These are phyloP conservation scores for Trichothecium roseum DNA, from an alignment of 2,329 filamentous ascomycete genomes.

Conservation along the genomic window DNA sequence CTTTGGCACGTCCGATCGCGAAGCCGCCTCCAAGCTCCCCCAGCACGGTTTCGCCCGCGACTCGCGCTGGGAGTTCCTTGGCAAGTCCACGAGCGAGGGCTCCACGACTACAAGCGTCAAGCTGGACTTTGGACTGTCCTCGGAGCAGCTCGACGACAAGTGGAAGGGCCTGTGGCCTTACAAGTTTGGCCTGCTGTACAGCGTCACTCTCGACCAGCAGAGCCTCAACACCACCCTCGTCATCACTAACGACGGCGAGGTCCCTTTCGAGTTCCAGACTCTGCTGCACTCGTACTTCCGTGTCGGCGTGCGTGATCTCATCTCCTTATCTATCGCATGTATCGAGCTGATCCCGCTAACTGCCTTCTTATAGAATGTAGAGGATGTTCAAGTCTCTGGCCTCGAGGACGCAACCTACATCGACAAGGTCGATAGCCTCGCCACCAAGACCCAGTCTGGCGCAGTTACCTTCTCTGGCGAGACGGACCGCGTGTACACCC, in stretches of 20 bases:
- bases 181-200: conserved; percentile 86
- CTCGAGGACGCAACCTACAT: conserved; percentile 67
- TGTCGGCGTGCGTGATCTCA: conserved; percentile 51
- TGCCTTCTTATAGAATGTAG: conserved; percentile 59
- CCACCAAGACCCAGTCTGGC: conserved; percentile 54
- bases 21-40: conserved; percentile 67
- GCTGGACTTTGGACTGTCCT: conserved; percentile 88
- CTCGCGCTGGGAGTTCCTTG: conserved; percentile 86
- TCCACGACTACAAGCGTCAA: conserved; percentile 56
- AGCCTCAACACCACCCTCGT: conserved; percentile 72
- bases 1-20: conserved; percentile 73
- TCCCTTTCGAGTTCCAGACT: conserved; percentile 83
- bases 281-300: conserved; percentile 86
- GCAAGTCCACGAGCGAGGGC: conserved; percentile 55
- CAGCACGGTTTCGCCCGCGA: conserved; percentile 94
- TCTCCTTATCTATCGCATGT: too few species aligned
- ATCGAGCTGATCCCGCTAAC: background rate
- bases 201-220: conserved; percentile 69
- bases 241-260: conserved; percentile 75
- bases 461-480: conserved; percentile 64
- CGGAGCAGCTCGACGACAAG: conserved; percentile 57
- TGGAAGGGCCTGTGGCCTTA: conserved; percentile 69
- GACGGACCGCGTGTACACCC: conserved; percentile 81
- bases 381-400: conserved; percentile 59
- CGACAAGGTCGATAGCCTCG: conserved; percentile 68